phyloP scores from a whole-genome alignment of 225 moss, liverwort and hornwort species.

The Physcomitrium patens region DNA sequence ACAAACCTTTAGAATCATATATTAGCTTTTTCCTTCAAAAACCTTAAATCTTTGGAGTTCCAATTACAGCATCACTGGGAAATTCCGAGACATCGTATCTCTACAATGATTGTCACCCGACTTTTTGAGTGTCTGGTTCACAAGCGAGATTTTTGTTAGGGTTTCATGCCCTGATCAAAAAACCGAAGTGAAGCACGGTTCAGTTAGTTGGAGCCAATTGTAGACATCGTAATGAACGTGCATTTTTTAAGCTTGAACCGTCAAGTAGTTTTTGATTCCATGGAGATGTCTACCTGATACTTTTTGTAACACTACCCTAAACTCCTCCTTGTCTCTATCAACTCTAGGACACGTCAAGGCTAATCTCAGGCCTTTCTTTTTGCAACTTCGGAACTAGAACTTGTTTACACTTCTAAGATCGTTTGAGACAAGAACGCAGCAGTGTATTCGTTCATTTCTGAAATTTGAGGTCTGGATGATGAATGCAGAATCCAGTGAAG shows the following conservation, averaged over 20 bases:
- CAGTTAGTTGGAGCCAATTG: background rate
- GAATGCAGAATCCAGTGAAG: conserved; percentile 71
- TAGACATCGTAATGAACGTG: background rate
- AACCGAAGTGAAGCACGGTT: background rate
- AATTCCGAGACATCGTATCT: background rate
- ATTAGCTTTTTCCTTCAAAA: background rate
- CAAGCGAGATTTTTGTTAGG: background rate
- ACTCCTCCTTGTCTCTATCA: background rate
- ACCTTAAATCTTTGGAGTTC: background rate
- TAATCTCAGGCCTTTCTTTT: conserved; percentile 1
- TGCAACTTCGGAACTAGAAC: background rate
- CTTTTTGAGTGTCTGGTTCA: background rate
- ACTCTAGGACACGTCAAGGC: background rate
- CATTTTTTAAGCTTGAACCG: background rate
- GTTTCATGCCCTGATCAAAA: background rate
- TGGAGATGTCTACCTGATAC: background rate
- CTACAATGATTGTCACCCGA: background rate
- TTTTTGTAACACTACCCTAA: background rate
- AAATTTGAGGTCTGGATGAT: conserved; percentile 5
- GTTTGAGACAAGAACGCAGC: background rate
- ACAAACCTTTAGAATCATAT: background rate
- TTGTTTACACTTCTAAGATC: background rate
- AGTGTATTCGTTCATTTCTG: conserved; percentile 9
- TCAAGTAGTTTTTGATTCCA: background rate
- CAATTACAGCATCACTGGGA: background rate